Percentiles rank a stretch among this genome's conserved stretches.
These are phyloP conservation scores for Clarkia xantiana DNA, from an alignment of 345 rosid species.

Conservation along the genomic window DNA sequence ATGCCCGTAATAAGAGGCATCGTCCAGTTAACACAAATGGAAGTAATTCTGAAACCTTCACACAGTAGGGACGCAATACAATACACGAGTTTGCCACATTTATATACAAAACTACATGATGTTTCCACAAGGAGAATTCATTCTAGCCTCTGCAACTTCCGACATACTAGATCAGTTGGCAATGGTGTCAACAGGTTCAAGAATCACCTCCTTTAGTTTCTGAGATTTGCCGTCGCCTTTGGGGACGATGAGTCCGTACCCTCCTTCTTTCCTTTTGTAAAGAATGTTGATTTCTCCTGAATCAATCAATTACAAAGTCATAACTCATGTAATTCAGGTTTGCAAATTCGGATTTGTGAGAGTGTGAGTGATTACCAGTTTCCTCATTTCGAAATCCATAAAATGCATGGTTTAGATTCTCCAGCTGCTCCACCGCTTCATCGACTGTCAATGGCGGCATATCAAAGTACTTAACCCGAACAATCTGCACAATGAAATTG, in stretches of 20 bases:
- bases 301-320: background rate
- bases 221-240: slow-evolving; percentile 42
- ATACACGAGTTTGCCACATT: too few species aligned
- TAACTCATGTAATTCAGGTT: background rate
- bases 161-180: slow-evolving; percentile 10
- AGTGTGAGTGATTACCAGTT: slow-evolving; percentile 37
- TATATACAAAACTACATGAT: too few species aligned
- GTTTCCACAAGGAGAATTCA: too few species aligned
- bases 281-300: slow-evolving; percentile 79
- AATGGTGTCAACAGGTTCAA: slow-evolving; percentile 36
- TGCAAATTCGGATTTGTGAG: background rate
- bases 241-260: slow-evolving; percentile 80
- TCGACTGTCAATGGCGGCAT: slow-evolving; percentile 76
- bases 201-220: slow-evolving; percentile 46
- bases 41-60: too few species aligned
- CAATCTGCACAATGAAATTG: slow-evolving; percentile 31
- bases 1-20: too few species aligned
- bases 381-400: slow-evolving; percentile 81
- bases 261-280: slow-evolving; percentile 79
- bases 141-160: background rate
- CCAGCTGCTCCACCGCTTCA: slow-evolving; percentile 86
- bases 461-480: slow-evolving; percentile 78
- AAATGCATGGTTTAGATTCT: slow-evolving; percentile 71
- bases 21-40: too few species aligned
- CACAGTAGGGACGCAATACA: too few species aligned